Conservation (phyloP, 352 stramenopile genomes). For the Phytophthora crassamura region DNA sequence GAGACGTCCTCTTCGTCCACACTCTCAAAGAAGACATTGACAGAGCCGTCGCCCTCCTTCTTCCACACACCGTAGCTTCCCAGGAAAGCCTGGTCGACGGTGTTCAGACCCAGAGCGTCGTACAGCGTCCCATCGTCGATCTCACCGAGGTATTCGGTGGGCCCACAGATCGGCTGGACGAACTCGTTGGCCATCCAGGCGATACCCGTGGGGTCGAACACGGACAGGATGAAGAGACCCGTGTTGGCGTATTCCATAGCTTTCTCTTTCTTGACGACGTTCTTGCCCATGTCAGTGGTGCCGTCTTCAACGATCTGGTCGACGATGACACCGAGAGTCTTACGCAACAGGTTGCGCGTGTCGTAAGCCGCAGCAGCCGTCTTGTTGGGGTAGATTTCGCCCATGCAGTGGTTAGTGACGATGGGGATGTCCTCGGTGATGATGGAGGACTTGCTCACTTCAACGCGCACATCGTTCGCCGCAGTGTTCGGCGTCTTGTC, state of each 20-base stretch:
- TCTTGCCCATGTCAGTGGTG: constrained; percentile 38
- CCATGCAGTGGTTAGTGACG: constrained; percentile 44
- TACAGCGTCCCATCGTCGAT: constrained; percentile 56
- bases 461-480: constrained; percentile 28
- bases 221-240: constrained; percentile 50
- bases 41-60: constrained; percentile 41
- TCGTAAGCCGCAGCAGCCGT: constrained; percentile 18
- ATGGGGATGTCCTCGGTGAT: constrained; percentile 29
- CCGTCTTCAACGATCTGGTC: constrained; percentile 39
- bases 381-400: constrained; percentile 38
- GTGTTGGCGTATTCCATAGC: constrained; percentile 29
- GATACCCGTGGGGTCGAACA: constrained; percentile 59
- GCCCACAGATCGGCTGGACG: constrained; percentile 64
- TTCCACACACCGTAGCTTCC: constrained; percentile 53
- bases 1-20: constrained; percentile 26
- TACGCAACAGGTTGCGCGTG: constrained; percentile 34
- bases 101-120: constrained; percentile 49
- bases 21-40: constrained; percentile 34
- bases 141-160: constrained; percentile 49
- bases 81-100: constrained; percentile 48
- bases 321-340: constrained; percentile 39
- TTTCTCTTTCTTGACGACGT: constrained; percentile 30
- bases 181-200: constrained; percentile 56
- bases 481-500: constrained; percentile 27
- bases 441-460: constrained; percentile 31